phyloP scores from a whole-genome alignment of 371 early-diverging fungal species.

The Mortierella sp. region DNA sequence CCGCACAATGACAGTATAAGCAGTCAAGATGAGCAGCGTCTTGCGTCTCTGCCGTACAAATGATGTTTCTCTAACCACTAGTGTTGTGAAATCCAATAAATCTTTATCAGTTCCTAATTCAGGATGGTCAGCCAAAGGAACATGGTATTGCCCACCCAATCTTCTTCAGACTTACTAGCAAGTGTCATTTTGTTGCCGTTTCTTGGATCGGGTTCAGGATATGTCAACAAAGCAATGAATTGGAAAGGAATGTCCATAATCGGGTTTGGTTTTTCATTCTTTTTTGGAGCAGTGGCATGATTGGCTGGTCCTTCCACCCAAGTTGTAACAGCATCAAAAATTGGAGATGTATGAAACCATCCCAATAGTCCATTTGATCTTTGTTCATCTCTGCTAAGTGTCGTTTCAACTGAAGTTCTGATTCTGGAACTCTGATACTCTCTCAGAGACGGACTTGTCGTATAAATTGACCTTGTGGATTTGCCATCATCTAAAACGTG shows the following conservation, averaged over 20 bases:
- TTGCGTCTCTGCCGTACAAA: conserved; percentile 59
- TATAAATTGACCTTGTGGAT: background rate
- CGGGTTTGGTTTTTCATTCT: conserved; percentile 51
- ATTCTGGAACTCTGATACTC: background rate
- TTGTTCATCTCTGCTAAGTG: background rate
- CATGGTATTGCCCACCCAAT: no score
- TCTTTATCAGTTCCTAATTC: background rate
- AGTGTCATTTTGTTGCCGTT: conserved; percentile 53
- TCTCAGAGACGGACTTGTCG: background rate
- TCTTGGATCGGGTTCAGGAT: conserved; percentile 59
- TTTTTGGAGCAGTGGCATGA: conserved; percentile 15
- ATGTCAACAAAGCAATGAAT: conserved; percentile 61
- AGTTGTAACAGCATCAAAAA: conserved; percentile 32
- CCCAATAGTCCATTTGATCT: background rate
- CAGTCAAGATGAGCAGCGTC: conserved; percentile 53
- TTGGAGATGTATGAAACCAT: conserved; percentile 16
- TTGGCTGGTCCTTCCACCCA: conserved; percentile 50
- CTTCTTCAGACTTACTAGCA: conserved; percentile 44
- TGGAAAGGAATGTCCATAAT: conserved; percentile 58
- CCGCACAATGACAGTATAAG: conserved; percentile 58
- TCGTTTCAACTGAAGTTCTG: background rate
- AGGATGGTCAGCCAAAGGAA: no score
- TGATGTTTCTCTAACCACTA: conserved; percentile 59
- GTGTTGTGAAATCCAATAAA: background rate
- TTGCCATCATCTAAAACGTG: background rate